These are phyloP conservation scores for Sporothrix brunneoviolacea DNA, from an alignment of 2,329 filamentous ascomycete species.

Conservation along the genomic window DNA sequence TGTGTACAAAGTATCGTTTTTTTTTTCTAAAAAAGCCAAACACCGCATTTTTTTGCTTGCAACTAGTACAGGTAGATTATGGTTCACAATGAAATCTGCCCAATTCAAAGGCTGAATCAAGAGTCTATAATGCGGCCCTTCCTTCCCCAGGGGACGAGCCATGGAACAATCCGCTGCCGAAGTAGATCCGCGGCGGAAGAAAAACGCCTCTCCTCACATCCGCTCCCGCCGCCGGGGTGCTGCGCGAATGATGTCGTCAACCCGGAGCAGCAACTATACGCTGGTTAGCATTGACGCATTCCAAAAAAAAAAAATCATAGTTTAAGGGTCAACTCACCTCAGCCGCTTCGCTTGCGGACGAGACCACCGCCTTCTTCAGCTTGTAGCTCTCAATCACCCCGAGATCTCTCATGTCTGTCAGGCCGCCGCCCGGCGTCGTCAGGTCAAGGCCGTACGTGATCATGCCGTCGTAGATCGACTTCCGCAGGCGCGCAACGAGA, in stretches of 20 bases:
- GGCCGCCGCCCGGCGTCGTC: constrained; percentile 80
- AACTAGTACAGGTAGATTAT: background rate
- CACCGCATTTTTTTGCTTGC: too few relatives aligned
- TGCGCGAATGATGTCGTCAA: constrained; percentile 95
- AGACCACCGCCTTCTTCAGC: constrained; percentile 95
- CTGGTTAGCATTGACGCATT: too few relatives aligned
- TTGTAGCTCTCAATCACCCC: constrained; percentile 98
- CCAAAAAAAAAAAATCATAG: too few relatives aligned
- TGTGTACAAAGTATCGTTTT: too few relatives aligned
- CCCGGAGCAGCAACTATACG: constrained; percentile 82
- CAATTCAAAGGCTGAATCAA: background rate
- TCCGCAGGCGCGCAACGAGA: constrained; percentile 81
- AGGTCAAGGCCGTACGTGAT: constrained; percentile 88
- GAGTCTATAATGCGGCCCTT: too few relatives aligned
- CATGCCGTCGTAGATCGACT: constrained; percentile 91
- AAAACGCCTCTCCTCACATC: constrained; percentile 16
- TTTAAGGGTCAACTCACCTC: too few relatives aligned
- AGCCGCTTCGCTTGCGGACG: constrained; percentile 89
- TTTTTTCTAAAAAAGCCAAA: too few relatives aligned
- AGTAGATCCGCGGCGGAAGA: too few relatives aligned
- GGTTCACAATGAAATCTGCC: background rate
- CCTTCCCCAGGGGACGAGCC: too few relatives aligned
- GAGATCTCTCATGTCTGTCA: constrained; percentile 90
- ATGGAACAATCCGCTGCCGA: too few relatives aligned
- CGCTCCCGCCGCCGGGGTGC: constrained; percentile 78